Percentiles rank a stretch among this genome's conserved stretches.
These are phyloP conservation scores for Pythium dissotocum DNA, from an alignment of 352 stramenopile species.

Conservation along the genomic window DNA sequence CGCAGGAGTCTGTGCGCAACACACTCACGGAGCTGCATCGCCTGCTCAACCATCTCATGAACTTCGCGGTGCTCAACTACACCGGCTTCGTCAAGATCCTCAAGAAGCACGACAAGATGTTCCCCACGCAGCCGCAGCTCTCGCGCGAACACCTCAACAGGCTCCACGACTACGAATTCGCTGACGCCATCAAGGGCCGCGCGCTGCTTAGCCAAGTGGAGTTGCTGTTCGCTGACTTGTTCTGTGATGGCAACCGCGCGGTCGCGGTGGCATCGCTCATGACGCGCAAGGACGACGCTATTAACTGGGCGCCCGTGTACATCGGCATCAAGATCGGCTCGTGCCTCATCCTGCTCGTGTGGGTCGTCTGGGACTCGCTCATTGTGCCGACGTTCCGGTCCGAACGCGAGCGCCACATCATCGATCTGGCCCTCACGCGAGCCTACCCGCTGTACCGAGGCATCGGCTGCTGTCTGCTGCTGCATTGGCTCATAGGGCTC, in stretches of 20 bases:
- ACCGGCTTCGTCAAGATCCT: conserved; percentile 98
- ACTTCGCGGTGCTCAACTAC: conserved; percentile 98
- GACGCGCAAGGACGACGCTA: conserved; percentile 70
- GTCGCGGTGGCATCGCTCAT: conserved; percentile 82
- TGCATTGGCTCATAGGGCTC: conserved; percentile 96
- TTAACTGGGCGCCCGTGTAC: conserved; percentile 84
- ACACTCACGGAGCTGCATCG: conserved; percentile 94
- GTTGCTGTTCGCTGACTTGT: conserved; percentile 65
- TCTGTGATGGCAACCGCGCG: conserved; percentile 68
- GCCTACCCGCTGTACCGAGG: conserved; percentile 95
- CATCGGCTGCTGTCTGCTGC: conserved; percentile 92
- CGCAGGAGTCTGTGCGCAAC: conserved; percentile 91
- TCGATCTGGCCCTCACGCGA: conserved; percentile 73
- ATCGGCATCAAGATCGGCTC: conserved; percentile 84
- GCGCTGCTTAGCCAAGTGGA: conserved; percentile 64
- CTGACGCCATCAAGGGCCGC: conserved; percentile 49
- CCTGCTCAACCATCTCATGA: conserved; percentile 92
- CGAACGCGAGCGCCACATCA: conserved; percentile 66
- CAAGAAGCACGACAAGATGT: conserved; percentile 96
- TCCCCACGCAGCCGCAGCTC: conserved; percentile 43
- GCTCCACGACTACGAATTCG: conserved; percentile 63
- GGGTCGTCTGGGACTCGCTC: conserved; percentile 96
- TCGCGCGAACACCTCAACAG: conserved; percentile 40
- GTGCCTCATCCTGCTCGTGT: conserved; percentile 82
- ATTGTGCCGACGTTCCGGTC: conserved; percentile 78